phyloP scores from a whole-genome alignment of 2,329 filamentous ascomycete species.

The Aspergillus fumigatus region DNA sequence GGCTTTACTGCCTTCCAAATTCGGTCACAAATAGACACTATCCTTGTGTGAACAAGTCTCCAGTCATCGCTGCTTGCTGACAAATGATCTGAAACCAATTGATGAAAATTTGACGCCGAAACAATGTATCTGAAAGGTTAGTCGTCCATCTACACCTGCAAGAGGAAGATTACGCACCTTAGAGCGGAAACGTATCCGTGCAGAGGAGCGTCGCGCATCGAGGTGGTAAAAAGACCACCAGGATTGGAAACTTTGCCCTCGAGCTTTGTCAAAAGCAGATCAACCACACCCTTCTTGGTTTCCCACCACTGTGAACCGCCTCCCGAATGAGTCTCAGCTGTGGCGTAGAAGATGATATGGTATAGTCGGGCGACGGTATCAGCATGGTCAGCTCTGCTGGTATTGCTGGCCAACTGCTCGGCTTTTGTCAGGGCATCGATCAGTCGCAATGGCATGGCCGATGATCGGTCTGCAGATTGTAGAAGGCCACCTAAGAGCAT shows the following conservation, averaged over 20 bases:
- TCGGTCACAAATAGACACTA: conserved; percentile 58
- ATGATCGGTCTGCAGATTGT: conserved; percentile 12
- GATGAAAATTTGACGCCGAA: conserved; percentile 38
- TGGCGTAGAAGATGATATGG: conserved; percentile 62
- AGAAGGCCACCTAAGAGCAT: conserved; percentile 18
- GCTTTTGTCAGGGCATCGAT: conserved; percentile 30
- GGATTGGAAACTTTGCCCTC: conserved; percentile 62
- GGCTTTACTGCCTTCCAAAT: conserved; percentile 73
- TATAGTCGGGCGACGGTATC: conserved; percentile 81
- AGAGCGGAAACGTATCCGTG: conserved; percentile 68
- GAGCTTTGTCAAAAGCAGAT: conserved; percentile 56
- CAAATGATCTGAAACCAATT: conserved; percentile 24
- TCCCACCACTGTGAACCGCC: conserved; percentile 24
- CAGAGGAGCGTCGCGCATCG: conserved; percentile 62
- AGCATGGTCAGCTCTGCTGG: conserved; percentile 83
- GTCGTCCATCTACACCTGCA: not conserved
- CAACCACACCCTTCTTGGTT: conserved; percentile 49
- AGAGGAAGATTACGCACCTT: conserved; percentile 39
- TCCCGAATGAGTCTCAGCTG: conserved; percentile 32
- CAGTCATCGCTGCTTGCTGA: conserved; percentile 20
- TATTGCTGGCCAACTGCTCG: conserved; percentile 45
- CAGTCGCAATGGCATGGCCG: conserved; percentile 22
- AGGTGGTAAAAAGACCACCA: conserved; percentile 59
- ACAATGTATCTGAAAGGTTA: conserved; percentile 43
- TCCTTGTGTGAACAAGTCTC: conserved; percentile 39